Percentiles rank a stretch among this genome's conserved stretches.
Conservation (phyloP, 2,329 filamentous ascomycete genomes). For the Fusarium devonianum region DNA sequence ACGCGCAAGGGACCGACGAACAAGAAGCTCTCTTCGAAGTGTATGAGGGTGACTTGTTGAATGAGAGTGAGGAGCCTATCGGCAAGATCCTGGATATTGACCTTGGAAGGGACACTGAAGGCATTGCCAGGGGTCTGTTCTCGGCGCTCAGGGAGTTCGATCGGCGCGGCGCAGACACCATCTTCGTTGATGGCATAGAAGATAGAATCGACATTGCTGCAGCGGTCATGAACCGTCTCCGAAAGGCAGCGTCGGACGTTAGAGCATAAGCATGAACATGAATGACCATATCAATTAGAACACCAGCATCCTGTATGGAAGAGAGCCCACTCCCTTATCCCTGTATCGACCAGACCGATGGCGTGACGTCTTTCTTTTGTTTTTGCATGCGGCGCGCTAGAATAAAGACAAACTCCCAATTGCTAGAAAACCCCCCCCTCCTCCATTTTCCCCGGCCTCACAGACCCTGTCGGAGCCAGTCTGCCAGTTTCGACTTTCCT, state of each 20-base stretch:
- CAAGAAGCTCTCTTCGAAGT: slow-evolving; percentile 49
- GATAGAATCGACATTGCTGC: slow-evolving; percentile 83
- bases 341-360: slow-evolving; percentile 34
- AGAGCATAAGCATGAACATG: slow-evolving; percentile 62
- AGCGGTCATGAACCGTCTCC: slow-evolving; percentile 83
- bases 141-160: slow-evolving; percentile 87
- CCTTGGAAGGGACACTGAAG: slow-evolving; percentile 73
- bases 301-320: slow-evolving; percentile 39
- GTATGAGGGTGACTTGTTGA: slow-evolving; percentile 50
- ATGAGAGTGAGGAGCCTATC: slow-evolving; percentile 43
- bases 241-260: slow-evolving; percentile 75
- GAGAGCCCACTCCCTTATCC: slow-evolving; percentile 20
- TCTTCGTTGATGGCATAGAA: slow-evolving; percentile 88
- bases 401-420: slow-evolving; percentile 42
- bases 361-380: slow-evolving; percentile 32
- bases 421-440: slow-evolving; percentile 20
- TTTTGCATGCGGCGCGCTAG: slow-evolving; percentile 42
- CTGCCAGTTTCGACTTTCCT: slow-evolving; percentile 88
- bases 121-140: slow-evolving; percentile 87
- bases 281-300: slow-evolving; percentile 46
- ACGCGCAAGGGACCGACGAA: slow-evolving; percentile 35
- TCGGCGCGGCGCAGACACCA: slow-evolving; percentile 76
- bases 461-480: slow-evolving; percentile 86
- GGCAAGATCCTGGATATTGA: slow-evolving; percentile 71
- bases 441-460: too few species aligned